Evolutionary conservation across 495 filamentous ascomycete species (phyloP).

Genomic region (Trichodelitschia bisporula): DNA sequence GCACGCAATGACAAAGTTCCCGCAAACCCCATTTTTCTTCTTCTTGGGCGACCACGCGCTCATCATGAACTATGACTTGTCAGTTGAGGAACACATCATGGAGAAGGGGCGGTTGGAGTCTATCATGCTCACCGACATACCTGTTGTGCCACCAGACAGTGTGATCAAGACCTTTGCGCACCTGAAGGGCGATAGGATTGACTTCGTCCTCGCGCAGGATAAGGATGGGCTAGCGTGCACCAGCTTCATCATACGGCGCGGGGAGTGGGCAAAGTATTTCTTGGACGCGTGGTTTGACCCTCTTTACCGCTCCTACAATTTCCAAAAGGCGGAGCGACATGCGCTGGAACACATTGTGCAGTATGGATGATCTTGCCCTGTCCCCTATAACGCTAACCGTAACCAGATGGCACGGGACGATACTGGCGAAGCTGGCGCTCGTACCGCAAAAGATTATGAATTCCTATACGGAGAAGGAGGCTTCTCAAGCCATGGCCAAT

Average conservation of each 20-base stretch:
- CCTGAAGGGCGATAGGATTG: slow-evolving; percentile 47
- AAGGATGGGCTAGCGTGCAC: slow-evolving; percentile 47
- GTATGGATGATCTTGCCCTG: slow-evolving; percentile 6
- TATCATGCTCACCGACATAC: slow-evolving; percentile 62
- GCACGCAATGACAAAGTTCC: slow-evolving; percentile 62
- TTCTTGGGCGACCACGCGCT: slow-evolving; percentile 59
- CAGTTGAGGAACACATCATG: slow-evolving; percentile 47
- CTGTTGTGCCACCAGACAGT: slow-evolving; percentile 83
- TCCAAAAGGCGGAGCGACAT: slow-evolving; percentile 82
- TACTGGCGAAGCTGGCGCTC: slow-evolving; percentile 65
- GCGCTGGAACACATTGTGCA: slow-evolving; percentile 39
- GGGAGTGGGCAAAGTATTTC: slow-evolving; percentile 81
- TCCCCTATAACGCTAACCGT: slow-evolving; percentile 35
- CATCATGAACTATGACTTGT: slow-evolving; percentile 66
- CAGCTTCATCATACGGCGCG: slow-evolving; percentile 58
- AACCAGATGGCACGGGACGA: slow-evolving; percentile 96
- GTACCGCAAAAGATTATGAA: slow-evolving; percentile 66
- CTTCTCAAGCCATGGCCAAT: slow-evolving; percentile 19
- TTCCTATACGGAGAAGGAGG: slow-evolving; percentile 33
- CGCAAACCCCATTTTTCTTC: slow-evolving; percentile 58
- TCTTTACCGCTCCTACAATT: slow-evolving; percentile 76
- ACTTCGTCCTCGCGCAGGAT: slow-evolving; percentile 71
- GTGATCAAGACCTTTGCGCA: slow-evolving; percentile 89
- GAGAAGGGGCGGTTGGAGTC: slow-evolving; percentile 36
- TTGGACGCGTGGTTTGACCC: slow-evolving; percentile 95